These are phyloP conservation scores for Middelhovenomyces tepae DNA, from an alignment of 805 yeast genomes.

Conservation along the genomic window DNA sequence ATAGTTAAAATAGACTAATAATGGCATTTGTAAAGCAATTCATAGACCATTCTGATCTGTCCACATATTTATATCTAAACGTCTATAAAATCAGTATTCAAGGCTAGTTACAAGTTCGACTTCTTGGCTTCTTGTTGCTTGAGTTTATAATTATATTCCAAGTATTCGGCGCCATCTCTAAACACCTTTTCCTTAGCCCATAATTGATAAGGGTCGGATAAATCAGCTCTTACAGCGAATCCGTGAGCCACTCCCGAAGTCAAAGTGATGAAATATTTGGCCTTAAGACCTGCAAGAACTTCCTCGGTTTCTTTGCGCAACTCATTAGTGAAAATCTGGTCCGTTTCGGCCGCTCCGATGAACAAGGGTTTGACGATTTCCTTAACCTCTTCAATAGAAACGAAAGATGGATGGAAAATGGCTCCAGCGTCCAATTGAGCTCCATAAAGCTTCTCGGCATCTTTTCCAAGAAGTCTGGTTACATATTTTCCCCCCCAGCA, in stretches of 20 bases:
- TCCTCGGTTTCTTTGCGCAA: slow-evolving; percentile 54
- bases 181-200: slow-evolving; percentile 65
- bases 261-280: slow-evolving; percentile 51
- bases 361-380: slow-evolving; percentile 53
- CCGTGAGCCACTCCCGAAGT: slow-evolving; percentile 68
- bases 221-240: slow-evolving; percentile 71
- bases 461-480: slow-evolving; percentile 40
- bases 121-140: too few relatives aligned
- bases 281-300: slow-evolving; percentile 43
- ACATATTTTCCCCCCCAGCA: slow-evolving; percentile 79
- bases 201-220: slow-evolving; percentile 38
- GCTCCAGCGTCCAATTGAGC: slow-evolving; percentile 58
- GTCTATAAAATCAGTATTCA: too few relatives aligned
- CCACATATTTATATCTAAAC: too few relatives aligned
- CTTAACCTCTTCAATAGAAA: slow-evolving; percentile 56
- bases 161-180: too few relatives aligned
- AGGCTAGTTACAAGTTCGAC: too few relatives aligned
- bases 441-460: slow-evolving; percentile 24
- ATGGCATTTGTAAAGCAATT: too few relatives aligned
- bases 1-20: too few relatives aligned
- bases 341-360: slow-evolving; percentile 73
- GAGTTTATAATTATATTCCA: too few relatives aligned
- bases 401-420: slow-evolving; percentile 80
- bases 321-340: slow-evolving; percentile 53
- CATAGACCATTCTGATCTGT: too few relatives aligned